A percentile compares a stretch with the other conserved stretches of the same genome.
Evolutionary conservation across 2,329 filamentous ascomycete species (phyloP).

Genomic region (Hymenoscyphus salicellus): DNA sequence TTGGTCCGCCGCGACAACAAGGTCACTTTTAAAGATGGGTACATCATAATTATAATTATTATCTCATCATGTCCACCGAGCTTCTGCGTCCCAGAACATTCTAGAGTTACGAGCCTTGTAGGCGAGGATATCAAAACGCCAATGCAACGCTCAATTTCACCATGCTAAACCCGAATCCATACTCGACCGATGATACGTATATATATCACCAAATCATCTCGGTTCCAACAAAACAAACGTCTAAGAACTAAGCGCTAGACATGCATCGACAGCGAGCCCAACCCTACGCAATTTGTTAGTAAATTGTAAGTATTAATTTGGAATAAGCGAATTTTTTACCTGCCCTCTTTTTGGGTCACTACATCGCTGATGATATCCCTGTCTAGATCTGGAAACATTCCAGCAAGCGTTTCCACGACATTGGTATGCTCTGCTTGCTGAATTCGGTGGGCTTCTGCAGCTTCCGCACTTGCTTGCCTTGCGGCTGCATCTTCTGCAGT

Average conservation of each 20-base stretch:
- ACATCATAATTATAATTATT: slow-evolving; percentile 16
- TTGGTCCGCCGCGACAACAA: too few species aligned
- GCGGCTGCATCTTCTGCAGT: slow-evolving; percentile 85
- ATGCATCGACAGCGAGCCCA: slow-evolving; percentile 81
- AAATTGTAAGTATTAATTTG: slow-evolving; percentile 13
- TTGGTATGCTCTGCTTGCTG: slow-evolving; percentile 82
- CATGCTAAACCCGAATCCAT: slow-evolving; percentile 13
- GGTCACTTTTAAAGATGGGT: not conserved
- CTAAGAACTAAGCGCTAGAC: slow-evolving; percentile 59
- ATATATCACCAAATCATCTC: slow-evolving; percentile 8
- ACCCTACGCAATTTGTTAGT: slow-evolving; percentile 53
- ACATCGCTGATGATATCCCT: slow-evolving; percentile 95
- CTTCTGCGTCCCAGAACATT: slow-evolving; percentile 11
- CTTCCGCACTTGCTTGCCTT: slow-evolving; percentile 84
- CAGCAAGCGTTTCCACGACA: slow-evolving; percentile 87
- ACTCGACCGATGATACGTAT: slow-evolving; percentile 9
- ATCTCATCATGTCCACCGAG: slow-evolving; percentile 4
- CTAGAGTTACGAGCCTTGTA: slow-evolving; percentile 4
- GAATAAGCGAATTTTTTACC: slow-evolving; percentile 55
- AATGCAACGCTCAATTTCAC: slow-evolving; percentile 18
- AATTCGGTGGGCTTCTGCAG: slow-evolving; percentile 79
- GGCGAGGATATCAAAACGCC: slow-evolving; percentile 17
- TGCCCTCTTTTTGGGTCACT: slow-evolving; percentile 89
- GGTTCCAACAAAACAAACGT: not conserved
- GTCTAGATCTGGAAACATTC: slow-evolving; percentile 97